Conservation (phyloP, 306 rosid species). For the Sindora glabra region DNA sequence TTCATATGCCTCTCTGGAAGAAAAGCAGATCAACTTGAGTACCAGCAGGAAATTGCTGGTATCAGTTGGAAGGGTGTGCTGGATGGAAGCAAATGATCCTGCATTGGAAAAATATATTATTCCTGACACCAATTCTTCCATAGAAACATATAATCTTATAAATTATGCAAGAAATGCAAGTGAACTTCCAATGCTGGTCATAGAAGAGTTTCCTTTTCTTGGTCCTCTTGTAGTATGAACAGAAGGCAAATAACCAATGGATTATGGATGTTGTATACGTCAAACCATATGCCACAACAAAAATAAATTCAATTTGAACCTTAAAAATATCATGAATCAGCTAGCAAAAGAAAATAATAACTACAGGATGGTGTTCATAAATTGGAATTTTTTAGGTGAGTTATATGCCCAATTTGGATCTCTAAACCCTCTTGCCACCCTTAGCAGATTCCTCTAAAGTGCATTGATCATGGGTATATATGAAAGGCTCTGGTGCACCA, state of each 20-base stretch:
- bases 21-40: slow-evolving; percentile 23
- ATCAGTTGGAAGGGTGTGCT: slow-evolving; percentile 26
- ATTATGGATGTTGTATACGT: not conserved
- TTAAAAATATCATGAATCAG: no score
- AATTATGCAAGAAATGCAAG: not conserved
- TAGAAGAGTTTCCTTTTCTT: not conserved
- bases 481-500: no score
- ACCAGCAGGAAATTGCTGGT: slow-evolving; percentile 78
- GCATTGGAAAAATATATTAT: slow-evolving; percentile 16
- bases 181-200: no score
- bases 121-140: not conserved
- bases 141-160: not conserved
- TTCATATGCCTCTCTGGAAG: slow-evolving; percentile 49
- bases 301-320: not conserved
- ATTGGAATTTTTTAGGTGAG: not conserved
- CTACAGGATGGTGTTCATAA: no score
- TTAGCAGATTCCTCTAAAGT: not conserved
- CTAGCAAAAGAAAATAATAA: no score
- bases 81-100: slow-evolving; percentile 22
- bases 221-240: not conserved
- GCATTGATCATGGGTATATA: not conserved
- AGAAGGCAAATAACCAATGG: not conserved
- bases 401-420: not conserved
- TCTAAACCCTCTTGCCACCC: not conserved
- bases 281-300: not conserved